These are phyloP conservation scores for Bipolaris sorokiniana DNA, from an alignment of 2,329 filamentous ascomycete genomes.

Conservation along the genomic window DNA sequence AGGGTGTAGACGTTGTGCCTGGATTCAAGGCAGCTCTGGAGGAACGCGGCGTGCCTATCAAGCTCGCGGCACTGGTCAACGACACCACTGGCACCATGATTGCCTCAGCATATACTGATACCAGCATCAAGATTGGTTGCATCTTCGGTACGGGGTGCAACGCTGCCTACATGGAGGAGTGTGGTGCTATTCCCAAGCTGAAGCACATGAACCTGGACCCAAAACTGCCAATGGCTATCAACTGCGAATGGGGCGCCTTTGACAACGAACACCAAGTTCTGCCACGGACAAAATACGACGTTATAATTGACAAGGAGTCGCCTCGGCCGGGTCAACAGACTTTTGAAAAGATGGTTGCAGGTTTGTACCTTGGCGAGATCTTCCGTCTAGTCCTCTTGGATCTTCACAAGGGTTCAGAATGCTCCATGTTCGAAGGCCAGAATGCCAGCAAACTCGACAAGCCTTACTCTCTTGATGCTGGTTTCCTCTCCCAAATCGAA, in stretches of 20 bases:
- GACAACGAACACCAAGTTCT: conserved; percentile 93
- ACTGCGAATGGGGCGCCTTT: conserved; percentile 97
- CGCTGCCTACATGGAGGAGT: conserved; percentile 96
- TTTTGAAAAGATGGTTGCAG: conserved; percentile 98
- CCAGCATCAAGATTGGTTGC: conserved; percentile 90
- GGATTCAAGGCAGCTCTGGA: conserved; percentile 82
- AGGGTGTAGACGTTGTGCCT: conserved; percentile 88
- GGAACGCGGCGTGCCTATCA: conserved; percentile 83
- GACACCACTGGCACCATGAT: conserved; percentile 97
- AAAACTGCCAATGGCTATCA: conserved; percentile 89
- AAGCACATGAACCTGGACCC: conserved; percentile 87
- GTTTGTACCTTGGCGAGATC: conserved; percentile 91
- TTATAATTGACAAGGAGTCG: conserved; percentile 86
- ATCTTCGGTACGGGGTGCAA: conserved; percentile 99
- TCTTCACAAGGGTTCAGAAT: conserved; percentile 68
- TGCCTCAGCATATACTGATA: conserved; percentile 95
- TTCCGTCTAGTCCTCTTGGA: conserved; percentile 88
- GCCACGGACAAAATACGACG: conserved; percentile 84
- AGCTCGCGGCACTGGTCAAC: conserved; percentile 91
- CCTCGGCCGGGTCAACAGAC: conserved; percentile 92
- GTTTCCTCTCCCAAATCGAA: conserved; percentile 91
- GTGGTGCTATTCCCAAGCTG: conserved; percentile 89
- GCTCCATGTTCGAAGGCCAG: conserved; percentile 81
- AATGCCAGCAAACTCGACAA: conserved; percentile 81
- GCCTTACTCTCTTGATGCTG: conserved; percentile 88